phyloP scores from a whole-genome alignment of 2,329 filamentous ascomycete species.

The Metarhizium anisopliae region DNA sequence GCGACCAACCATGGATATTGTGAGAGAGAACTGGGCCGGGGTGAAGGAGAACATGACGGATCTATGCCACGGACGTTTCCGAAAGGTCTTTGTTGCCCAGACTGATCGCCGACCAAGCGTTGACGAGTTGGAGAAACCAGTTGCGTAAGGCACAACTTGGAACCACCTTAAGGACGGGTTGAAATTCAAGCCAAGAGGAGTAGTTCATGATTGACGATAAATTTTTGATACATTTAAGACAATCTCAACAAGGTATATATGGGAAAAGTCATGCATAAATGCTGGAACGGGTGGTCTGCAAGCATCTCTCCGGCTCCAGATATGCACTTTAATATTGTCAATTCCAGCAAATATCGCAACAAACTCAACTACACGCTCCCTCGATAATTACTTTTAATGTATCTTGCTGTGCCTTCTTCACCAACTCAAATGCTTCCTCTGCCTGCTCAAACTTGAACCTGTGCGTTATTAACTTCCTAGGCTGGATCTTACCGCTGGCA shows the following conservation, averaged over 20 bases:
- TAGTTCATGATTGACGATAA: neutral
- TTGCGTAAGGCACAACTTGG: neutral
- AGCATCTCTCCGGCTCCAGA: slow-evolving; percentile 12
- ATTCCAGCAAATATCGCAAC: neutral
- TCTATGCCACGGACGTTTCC: slow-evolving; percentile 13
- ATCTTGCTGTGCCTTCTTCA: slow-evolving; percentile 12
- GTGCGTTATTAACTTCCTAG: slow-evolving; percentile 25
- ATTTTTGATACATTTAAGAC: neutral
- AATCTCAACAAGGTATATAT: too few relatives aligned
- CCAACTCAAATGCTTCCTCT: slow-evolving; percentile 33
- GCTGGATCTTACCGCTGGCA: slow-evolving; percentile 35
- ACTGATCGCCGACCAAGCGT: slow-evolving; percentile 9
- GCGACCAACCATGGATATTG: slow-evolving; percentile 52
- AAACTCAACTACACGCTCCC: slow-evolving; percentile 8
- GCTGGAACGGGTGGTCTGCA: neutral
- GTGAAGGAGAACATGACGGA: slow-evolving; percentile 22
- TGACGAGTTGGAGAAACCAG: slow-evolving; percentile 5
- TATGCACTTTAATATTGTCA: slow-evolving; percentile 9
- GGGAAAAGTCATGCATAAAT: too few relatives aligned
- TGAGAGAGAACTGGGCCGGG: slow-evolving; percentile 44
- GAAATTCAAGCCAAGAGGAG: neutral
- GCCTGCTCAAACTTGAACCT: slow-evolving; percentile 21
- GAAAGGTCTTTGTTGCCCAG: slow-evolving; percentile 15
- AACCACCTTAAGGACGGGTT: neutral
- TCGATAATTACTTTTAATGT: slow-evolving; percentile 16